Evolutionary conservation across 2,329 filamentous ascomycete species (phyloP).

Genomic region (Dothiorella sarmentorum): DNA sequence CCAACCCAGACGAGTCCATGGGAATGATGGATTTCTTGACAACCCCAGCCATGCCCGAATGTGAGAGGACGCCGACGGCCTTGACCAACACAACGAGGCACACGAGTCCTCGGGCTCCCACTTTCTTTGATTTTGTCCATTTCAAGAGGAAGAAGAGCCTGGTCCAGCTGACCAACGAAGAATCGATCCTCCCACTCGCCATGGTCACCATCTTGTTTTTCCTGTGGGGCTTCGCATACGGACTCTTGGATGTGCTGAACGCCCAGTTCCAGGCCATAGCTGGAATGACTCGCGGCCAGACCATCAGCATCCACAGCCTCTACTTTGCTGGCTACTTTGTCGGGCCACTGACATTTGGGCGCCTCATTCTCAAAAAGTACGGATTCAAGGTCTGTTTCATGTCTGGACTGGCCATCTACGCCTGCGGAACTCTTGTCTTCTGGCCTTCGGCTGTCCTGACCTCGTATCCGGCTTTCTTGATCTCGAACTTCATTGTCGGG

Average conservation of each 20-base stretch:
- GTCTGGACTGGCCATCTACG: constrained; percentile 59
- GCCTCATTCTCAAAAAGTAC: constrained; percentile 54
- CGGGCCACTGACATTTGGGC: constrained; percentile 65
- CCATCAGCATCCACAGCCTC: constrained; percentile 63
- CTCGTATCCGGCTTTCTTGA: constrained; percentile 57
- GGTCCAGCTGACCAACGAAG: constrained; percentile 58
- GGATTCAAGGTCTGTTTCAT: constrained; percentile 63
- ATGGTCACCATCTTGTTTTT: constrained; percentile 80
- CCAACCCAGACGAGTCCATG: constrained; percentile 30
- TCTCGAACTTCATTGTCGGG: constrained; percentile 62
- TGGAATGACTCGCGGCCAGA: constrained; percentile 59
- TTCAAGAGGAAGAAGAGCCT: constrained; percentile 64
- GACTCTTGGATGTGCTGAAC: constrained; percentile 79
- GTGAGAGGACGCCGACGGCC: constrained; percentile 33
- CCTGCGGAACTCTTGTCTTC: constrained; percentile 59
- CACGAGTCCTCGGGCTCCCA: constrained; percentile 37
- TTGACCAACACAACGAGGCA: constrained; percentile 38
- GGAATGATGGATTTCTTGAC: constrained; percentile 55
- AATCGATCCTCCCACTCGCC: constrained; percentile 68
- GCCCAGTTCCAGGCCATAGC: constrained; percentile 63
- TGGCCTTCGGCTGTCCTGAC: constrained; percentile 63
- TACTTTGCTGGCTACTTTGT: constrained; percentile 72
- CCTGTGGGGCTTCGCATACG: constrained; percentile 88
- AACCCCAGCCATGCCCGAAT: constrained; percentile 42
- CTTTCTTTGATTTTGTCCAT: constrained; percentile 76